Evolutionary conservation across 768 basidiomycete genomes (phyloP).

Genomic region (Xerocomus spinulosus): DNA sequence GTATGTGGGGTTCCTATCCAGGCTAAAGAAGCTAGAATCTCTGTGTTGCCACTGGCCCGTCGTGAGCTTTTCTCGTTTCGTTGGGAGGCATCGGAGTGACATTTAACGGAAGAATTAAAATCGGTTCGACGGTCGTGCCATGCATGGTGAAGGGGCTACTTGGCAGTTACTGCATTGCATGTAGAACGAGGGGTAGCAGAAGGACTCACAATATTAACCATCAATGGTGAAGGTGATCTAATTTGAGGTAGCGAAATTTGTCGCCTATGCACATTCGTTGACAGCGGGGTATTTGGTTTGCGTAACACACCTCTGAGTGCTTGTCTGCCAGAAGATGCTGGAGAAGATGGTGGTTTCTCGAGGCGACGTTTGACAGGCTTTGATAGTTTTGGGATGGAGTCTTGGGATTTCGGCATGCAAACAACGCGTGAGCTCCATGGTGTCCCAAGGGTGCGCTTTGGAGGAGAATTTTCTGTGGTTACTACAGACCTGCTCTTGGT

Average conservation of each 20-base stretch:
- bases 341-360: constrained; percentile 2
- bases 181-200: neutral
- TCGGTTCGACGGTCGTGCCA: constrained; percentile 26
- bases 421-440: neutral
- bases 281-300: constrained; percentile 5
- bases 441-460: neutral
- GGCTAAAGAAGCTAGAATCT: constrained; percentile 31
- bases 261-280: neutral
- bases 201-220: constrained; percentile 24
- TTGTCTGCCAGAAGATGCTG: neutral
- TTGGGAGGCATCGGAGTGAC: neutral
- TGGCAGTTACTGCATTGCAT: constrained; percentile 11
- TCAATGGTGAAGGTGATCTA: constrained; percentile 23
- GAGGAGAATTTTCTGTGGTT: neutral
- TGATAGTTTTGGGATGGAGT: neutral
- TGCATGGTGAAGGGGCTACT: constrained; percentile 28
- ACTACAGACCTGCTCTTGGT: neutral
- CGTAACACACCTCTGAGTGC: neutral
- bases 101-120: constrained; percentile 8
- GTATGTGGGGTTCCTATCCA: constrained; percentile 23
- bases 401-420: neutral
- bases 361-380: constrained; percentile 9
- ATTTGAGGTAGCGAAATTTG: constrained; percentile 19
- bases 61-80: constrained; percentile 2
- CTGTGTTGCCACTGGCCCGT: constrained; percentile 17